Percentiles rank a stretch among this genome's conserved stretches.
These are phyloP conservation scores for Acer yangbiense DNA, from an alignment of 345 rosid genomes.

Conservation along the genomic window DNA sequence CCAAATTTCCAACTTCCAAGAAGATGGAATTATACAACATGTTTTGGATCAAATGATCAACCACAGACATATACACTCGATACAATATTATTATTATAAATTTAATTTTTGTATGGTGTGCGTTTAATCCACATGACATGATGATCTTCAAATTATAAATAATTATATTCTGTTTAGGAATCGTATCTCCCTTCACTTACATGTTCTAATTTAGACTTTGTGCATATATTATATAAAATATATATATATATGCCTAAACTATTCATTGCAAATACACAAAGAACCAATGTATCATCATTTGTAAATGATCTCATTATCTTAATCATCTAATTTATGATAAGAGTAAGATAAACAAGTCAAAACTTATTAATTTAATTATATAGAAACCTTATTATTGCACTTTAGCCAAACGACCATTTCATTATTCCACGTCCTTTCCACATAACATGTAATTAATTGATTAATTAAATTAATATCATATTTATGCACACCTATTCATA, in stretches of 20 bases:
- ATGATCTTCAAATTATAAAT: too few relatives aligned
- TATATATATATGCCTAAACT: background rate
- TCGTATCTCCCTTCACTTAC: background rate
- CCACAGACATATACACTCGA: background rate
- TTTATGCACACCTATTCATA: too few relatives aligned
- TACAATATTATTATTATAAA: background rate
- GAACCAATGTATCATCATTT: background rate
- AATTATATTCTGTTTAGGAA: too few relatives aligned
- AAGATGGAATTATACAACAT: background rate
- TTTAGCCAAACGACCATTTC: background rate
- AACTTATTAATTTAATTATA: too few relatives aligned
- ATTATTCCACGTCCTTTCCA: background rate
- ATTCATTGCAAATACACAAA: background rate
- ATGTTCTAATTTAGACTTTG: background rate
- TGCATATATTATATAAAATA: too few relatives aligned
- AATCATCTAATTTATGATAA: too few relatives aligned
- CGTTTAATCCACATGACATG: background rate
- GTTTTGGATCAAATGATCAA: background rate
- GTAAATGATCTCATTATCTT: background rate
- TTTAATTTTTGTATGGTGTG: background rate
- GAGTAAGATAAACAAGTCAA: too few relatives aligned
- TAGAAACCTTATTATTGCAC: background rate
- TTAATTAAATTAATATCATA: too few relatives aligned
- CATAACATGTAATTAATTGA: background rate
- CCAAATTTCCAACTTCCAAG: background rate